Base-by-base conservation (phyloP, 148 eudicot species). In the Selenicereus undatus region DNA sequence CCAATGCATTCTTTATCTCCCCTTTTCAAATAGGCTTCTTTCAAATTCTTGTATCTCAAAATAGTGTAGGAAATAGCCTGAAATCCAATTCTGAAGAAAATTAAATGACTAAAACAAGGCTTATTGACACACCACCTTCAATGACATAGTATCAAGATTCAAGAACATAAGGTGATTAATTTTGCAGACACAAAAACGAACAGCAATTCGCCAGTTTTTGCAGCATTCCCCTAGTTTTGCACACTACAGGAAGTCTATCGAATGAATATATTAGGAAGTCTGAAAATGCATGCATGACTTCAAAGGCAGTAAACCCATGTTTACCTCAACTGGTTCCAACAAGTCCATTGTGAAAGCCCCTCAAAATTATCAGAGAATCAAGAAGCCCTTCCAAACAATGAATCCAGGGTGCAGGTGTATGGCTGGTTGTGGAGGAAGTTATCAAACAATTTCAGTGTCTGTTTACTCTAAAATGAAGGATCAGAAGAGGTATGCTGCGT, bases 21-120 rank as follows among this genome's bases (percentile, higher is more conserved):
- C 78, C 76, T 68, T 76, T 84, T 85, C 43, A 75, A 75, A 62
- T 68, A 80, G 75, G 90, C 85, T 45, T 81, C 88, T 83, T 93
- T 93, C 82, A 93, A 78, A 82, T 83, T 92, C 84, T 87, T 92
- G 86, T 91, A 93, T 81, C 86, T 91, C 82, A 92, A 76, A 75
- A 91, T 86, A 70, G 93, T 90, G 82, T 78, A 87, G 73, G 91
- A 85, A 81, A 96, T 90, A 29, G 89, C 94, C 99, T 96, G 91
- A 68, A 75, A 81, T 78, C 69, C 78, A 86, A 75, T 3, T 35
- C 51, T 1, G 14, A 71, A 75, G 5, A 29, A 81, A 69, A 48
- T 43, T 68, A 39, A 10, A 56, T 18, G 54, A 78, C 65, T 58
- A 71, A 35, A 27, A 36, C 26, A 4, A 79, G 16, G 22, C 27